Base-by-base conservation (phyloP, 2,329 filamentous ascomycete species). In the Rhynchosporium secalis region DNA sequence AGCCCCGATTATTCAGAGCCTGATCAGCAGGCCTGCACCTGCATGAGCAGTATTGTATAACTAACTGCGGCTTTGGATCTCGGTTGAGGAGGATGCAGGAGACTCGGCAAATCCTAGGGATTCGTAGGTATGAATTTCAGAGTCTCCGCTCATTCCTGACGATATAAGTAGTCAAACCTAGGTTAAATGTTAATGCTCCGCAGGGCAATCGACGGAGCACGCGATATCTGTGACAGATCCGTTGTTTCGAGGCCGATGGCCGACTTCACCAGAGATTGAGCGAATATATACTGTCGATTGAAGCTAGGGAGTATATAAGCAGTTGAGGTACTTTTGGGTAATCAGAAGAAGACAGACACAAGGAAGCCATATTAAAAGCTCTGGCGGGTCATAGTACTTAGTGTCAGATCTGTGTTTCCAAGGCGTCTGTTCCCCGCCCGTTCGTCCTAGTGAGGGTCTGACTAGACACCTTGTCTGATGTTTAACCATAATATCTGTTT, bases 331-430 rank as follows among this genome's bases (percentile, higher is more conserved):
- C 20, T 20, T 20, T 20, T 20, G 20, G 20, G 1, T 20, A 20
- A 20, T 20, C 20, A 20, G 20, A 20, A 20, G 20, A 20, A 20
- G 20, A 20, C 20, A 20, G 20, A 20, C 20, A 20, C 20, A 20
- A 20, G 20, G 20, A 59, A 33, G 45, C 38, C 48, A 56, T 29
- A 47, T 36, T 36, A 38, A 20, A 20, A 20, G 48, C 48, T 38
- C 4, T 20, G 36, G 13, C 31, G 31, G 48, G 29, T 38, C 45
- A 38, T n/a, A 15, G n/a, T 29, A 33, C 28, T 38, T 56, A 61
- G 60, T 63, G 62, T 66, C 57, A 56, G 55, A 63, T 55, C 60
- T 58, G 38, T 60, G 58, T 66, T 62, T 40, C 58, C 62, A 62
- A 57, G 38, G 7, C 54, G 51, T 28, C 51, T 55, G 20, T 43